Base-by-base conservation (phyloP, 768 basidiomycete genomes). In the Lactarius akahatsu region DNA sequence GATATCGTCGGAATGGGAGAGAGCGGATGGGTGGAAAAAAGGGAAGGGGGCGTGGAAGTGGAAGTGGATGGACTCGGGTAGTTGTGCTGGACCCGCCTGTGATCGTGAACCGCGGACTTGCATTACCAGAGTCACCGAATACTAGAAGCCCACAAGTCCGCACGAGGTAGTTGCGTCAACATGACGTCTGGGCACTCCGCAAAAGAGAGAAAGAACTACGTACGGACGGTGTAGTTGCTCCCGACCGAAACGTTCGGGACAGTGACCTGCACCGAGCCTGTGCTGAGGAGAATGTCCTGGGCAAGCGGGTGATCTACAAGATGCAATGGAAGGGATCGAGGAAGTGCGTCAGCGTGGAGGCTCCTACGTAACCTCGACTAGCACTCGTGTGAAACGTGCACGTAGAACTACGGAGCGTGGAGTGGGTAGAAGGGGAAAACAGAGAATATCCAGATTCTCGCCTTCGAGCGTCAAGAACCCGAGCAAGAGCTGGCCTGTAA, bases 41-140 rank as follows among this genome's bases (percentile, higher is more conserved):
- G 3, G n/a, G 47, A n/a, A 4, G 4, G 6, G 11, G 47, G 10
- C 10, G n/a, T 50, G n/a, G 47, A 11, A 23, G 45, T 47, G 45
- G 45, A 3, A 9, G 28, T 28, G 28, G 47, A 10, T 8, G 41
- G 47, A 50, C 47, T 45, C 32, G 5, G n/a, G 34, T 18, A 36
- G 47, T 52, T 10, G 41, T n/a, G 54, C 28, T 34, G 9, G 43
- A 54, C 6, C 47, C 63, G 50, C 34, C 56, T 20, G 63, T 61
- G 66, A 82, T 77, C 23, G 74, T 74, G 74, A 82, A 82, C 16
- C 64, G 62, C 8, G 75, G 74, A 69, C 80, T 81, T 62, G 72
- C 71, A 72, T 83, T 79, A 50, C 81, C 81, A 38, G 83, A 83
- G 70, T 82, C 80, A 23, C 83, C 82, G 63, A 81, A 81, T 59